phyloP scores from a whole-genome alignment of 208 protist genomes.

The Leishmania mexicana region DNA sequence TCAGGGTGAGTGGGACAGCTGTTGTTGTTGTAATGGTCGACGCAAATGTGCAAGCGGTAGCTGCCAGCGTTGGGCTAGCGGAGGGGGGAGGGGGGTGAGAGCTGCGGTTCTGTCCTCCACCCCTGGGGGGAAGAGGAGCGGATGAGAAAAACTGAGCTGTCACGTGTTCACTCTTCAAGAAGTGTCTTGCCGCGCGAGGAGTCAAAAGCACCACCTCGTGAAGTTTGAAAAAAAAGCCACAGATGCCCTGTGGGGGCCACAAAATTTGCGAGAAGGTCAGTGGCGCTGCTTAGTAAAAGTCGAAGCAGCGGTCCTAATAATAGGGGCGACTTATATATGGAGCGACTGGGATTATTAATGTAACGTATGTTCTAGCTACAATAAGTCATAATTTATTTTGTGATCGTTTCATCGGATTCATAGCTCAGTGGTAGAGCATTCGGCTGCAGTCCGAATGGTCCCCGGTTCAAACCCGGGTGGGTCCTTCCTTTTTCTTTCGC shows the following conservation, averaged over 20 bases:
- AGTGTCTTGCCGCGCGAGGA: neutral
- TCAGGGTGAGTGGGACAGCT: no score
- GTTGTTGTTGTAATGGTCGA: no score
- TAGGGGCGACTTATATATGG: no score
- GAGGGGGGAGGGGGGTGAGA: neutral
- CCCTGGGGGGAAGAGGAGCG: neutral
- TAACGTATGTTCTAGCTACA: neutral
- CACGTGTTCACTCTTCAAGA: neutral
- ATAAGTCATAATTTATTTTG: fast-evolving
- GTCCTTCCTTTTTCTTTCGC: constrained; percentile 66
- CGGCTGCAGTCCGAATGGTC: constrained; percentile 95
- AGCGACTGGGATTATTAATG: neutral
- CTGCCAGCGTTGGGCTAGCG: neutral
- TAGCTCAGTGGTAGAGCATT: constrained; percentile 95
- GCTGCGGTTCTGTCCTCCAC: no score
- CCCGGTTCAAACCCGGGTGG: constrained; percentile 95
- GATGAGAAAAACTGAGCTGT: neutral
- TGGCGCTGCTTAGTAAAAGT: constrained; percentile 87
- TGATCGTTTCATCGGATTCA: constrained; percentile 47
- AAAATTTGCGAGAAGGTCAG: constrained; percentile 44
- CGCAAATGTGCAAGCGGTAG: no score
- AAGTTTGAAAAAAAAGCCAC: neutral
- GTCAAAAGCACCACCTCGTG: neutral
- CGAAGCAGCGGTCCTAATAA: constrained; percentile 56
- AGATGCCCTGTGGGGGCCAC: neutral